phyloP scores from a whole-genome alignment of 169 alveolate genomes.

The Theileria orientalis region DNA sequence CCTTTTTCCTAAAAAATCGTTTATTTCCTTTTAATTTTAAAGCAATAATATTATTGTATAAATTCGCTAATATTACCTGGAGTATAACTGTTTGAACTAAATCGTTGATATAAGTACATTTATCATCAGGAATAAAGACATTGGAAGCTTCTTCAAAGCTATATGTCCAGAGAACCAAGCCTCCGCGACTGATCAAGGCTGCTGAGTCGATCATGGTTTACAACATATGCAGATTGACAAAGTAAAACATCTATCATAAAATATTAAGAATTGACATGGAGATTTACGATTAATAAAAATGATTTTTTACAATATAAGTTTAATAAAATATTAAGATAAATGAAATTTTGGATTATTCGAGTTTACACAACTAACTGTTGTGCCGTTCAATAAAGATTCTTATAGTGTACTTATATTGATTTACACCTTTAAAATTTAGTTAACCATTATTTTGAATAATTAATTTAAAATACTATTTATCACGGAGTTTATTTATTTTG shows the following conservation, averaged over 20 bases:
- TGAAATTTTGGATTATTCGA: background rate
- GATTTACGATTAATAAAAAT: too few species aligned
- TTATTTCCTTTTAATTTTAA: background rate
- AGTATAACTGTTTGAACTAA: conserved; percentile 39
- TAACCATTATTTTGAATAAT: background rate
- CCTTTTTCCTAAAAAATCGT: conserved; percentile 54
- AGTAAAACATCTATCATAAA: background rate
- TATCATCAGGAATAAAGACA: background rate
- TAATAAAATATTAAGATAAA: background rate
- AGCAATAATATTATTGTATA: background rate
- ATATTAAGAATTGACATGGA: too few species aligned
- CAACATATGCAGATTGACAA: background rate
- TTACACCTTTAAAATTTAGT: background rate
- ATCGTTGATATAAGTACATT: conserved; percentile 17
- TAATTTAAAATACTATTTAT: background rate
- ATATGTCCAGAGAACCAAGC: conserved; percentile 59
- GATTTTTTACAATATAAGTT: too few species aligned
- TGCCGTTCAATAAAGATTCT: too few species aligned
- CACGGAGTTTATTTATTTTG: background rate
- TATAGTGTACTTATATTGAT: too few species aligned
- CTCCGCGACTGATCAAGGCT: conserved; percentile 44
- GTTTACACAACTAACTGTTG: background rate
- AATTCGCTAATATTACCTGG: conserved; percentile 18
- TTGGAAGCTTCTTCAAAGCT: conserved; percentile 38
- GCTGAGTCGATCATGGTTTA: conserved; percentile 60